Conservation (phyloP, 768 basidiomycete genomes). For the Pleurotus ostreatus region DNA sequence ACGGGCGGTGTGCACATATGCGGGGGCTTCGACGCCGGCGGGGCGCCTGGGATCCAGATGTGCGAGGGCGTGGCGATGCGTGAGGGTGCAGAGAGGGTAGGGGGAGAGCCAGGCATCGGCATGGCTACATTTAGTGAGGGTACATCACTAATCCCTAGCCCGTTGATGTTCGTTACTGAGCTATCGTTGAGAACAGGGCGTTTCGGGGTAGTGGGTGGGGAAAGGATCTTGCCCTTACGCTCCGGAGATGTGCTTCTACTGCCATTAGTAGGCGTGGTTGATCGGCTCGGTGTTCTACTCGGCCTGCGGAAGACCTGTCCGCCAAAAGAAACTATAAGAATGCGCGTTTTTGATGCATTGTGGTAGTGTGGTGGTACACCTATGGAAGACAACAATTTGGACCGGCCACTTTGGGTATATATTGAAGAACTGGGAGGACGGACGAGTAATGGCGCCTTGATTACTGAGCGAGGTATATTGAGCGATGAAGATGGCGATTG, state of each 20-base stretch:
- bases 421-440: conserved; percentile 47
- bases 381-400: conserved; percentile 47
- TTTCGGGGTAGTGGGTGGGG: background rate
- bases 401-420: conserved; percentile 52
- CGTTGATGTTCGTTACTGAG: background rate
- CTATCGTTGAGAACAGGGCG: background rate
- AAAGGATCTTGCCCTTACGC: conserved; percentile 1
- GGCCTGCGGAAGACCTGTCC: conserved; percentile 69
- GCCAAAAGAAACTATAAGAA: conserved; percentile 78
- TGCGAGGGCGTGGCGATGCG: conserved; percentile 50
- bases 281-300: conserved; percentile 33
- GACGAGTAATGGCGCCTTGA: conserved; percentile 66
- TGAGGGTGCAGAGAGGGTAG: conserved; percentile 14
- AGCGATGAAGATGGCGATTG: conserved; percentile 26
- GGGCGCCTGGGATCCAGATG: conserved; percentile 56
- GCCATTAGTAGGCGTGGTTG: conserved; percentile 21
- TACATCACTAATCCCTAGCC: conserved; percentile 8
- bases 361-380: conserved; percentile 54
- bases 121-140: conserved; percentile 1
- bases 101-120: conserved; percentile 1
- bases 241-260: conserved; percentile 15
- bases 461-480: conserved; percentile 30
- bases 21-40: conserved; percentile 40
- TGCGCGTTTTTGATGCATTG: conserved; percentile 44
- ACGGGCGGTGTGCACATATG: conserved; percentile 15